phyloP scores from a whole-genome alignment of 805 yeast genomes.

The Candida stauntonica region DNA sequence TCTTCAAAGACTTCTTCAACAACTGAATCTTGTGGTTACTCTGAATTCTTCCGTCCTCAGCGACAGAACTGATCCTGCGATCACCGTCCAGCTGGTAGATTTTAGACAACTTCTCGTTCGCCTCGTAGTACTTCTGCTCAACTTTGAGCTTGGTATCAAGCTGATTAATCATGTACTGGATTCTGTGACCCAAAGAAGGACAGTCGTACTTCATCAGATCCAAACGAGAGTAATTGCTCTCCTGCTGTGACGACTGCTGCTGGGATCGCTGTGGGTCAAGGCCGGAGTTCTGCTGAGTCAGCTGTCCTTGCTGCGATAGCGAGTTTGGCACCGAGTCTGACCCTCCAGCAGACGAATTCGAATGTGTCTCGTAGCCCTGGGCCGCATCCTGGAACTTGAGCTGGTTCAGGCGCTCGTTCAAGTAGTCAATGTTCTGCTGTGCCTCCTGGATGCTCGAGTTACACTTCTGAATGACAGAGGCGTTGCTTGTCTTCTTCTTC shows the following conservation, averaged over 20 bases:
- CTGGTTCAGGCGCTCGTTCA: constrained; percentile 70
- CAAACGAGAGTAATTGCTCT: constrained; percentile 50
- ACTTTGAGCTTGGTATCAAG: constrained; percentile 90
- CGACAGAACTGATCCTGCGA: constrained; percentile 76
- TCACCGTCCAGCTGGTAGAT: constrained; percentile 91
- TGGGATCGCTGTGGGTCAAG: not conserved
- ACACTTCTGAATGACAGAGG: constrained; percentile 84
- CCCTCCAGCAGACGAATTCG: constrained; percentile 5
- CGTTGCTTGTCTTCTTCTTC: constrained; percentile 73
- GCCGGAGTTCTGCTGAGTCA: constrained; percentile 19
- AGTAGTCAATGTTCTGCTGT: constrained; percentile 82
- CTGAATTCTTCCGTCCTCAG: constrained; percentile 82
- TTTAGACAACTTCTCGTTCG: constrained; percentile 83
- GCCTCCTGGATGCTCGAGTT: constrained; percentile 89
- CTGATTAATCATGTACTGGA: constrained; percentile 93
- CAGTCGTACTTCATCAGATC: constrained; percentile 90
- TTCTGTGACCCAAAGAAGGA: constrained; percentile 90
- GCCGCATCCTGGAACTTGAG: constrained; percentile 32
- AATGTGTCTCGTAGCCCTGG: constrained; percentile 1
- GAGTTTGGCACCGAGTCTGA: not conserved
- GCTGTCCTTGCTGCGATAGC: constrained; percentile 21
- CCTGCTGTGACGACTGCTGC: constrained; percentile 10
- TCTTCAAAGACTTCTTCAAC: constrained; percentile 75
- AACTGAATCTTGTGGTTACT: constrained; percentile 81
- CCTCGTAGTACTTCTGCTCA: constrained; percentile 89